Evolutionary conservation across 179 eudicot genomes (phyloP).

Genomic region (Nepenthes alata): DNA sequence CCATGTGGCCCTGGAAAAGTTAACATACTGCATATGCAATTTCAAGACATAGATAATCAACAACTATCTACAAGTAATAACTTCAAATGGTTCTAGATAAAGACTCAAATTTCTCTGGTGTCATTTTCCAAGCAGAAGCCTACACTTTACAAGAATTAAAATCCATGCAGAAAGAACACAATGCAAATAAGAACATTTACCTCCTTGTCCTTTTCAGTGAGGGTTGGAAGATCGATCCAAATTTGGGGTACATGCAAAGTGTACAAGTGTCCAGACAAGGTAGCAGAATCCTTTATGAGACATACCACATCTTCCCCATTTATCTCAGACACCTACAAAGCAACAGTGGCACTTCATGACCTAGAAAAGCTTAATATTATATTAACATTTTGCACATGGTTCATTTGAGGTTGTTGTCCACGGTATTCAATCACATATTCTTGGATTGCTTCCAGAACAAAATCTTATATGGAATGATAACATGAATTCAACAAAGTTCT

Average conservation of each 20-base stretch:
- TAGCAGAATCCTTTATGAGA: constrained; percentile 63
- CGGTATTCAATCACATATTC: background rate
- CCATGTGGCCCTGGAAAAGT: background rate
- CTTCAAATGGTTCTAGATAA: no score
- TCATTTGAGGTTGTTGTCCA: no score
- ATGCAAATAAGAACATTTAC: constrained; percentile 11
- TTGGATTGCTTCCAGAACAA: background rate
- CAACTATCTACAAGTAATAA: no score
- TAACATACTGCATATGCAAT: background rate
- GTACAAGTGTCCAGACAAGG: constrained; percentile 54
- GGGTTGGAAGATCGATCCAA: constrained; percentile 62
- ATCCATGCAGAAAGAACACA: background rate
- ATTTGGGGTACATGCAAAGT: constrained; percentile 70
- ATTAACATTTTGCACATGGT: no score
- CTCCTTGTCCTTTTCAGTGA: constrained; percentile 65
- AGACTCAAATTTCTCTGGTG: background rate
- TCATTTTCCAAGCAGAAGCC: background rate
- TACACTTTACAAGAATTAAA: background rate
- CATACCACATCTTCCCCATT: constrained; percentile 66
- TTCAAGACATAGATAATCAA: background rate
- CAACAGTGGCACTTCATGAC: background rate
- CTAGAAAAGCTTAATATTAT: background rate
- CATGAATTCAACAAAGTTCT: no score
- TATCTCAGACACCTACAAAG: constrained; percentile 53
- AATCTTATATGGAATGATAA: no score